Conservation (phyloP, 352 stramenopile genomes). For the Phytophthora sp. region DNA sequence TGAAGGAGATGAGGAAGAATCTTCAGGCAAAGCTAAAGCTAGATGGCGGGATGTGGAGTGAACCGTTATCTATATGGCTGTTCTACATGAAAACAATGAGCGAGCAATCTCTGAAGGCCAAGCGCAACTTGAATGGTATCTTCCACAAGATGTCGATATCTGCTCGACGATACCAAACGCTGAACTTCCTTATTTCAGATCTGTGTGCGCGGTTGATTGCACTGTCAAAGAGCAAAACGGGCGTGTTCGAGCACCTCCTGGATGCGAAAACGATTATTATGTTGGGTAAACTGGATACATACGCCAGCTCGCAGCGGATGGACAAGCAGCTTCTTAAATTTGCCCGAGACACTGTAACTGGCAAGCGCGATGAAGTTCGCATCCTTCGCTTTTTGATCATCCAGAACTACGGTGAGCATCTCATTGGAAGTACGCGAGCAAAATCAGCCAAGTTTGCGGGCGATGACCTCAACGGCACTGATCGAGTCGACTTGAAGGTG, state of each 20-base stretch:
- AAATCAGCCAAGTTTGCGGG: constrained; percentile 45
- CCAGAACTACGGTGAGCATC: constrained; percentile 79
- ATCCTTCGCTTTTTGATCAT: constrained; percentile 74
- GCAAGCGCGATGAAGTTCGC: constrained; percentile 41
- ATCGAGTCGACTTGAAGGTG: constrained; percentile 67
- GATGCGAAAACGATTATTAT: constrained; percentile 54
- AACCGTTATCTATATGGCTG: constrained; percentile 75
- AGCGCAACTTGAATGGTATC: constrained; percentile 46
- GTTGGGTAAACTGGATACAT: constrained; percentile 59
- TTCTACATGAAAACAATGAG: constrained; percentile 70
- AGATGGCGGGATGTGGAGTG: constrained; percentile 73
- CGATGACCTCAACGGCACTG: constrained; percentile 51
- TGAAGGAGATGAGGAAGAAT: constrained; percentile 82
- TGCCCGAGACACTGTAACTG: constrained; percentile 41
- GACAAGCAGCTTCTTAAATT: constrained; percentile 59
- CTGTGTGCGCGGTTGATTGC: constrained; percentile 68
- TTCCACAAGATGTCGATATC: constrained; percentile 70
- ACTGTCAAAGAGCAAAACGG: constrained; percentile 48
- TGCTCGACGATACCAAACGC: constrained; percentile 68
- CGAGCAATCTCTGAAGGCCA: constrained; percentile 47
- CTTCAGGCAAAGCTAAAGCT: constrained; percentile 71
- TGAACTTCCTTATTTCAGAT: constrained; percentile 84
- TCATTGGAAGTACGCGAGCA: constrained; percentile 54
- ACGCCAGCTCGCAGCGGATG: constrained; percentile 66
- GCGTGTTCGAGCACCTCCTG: constrained; percentile 49